Base-by-base conservation (phyloP, 495 filamentous ascomycete genomes). In the Lophiotrema nucula region DNA sequence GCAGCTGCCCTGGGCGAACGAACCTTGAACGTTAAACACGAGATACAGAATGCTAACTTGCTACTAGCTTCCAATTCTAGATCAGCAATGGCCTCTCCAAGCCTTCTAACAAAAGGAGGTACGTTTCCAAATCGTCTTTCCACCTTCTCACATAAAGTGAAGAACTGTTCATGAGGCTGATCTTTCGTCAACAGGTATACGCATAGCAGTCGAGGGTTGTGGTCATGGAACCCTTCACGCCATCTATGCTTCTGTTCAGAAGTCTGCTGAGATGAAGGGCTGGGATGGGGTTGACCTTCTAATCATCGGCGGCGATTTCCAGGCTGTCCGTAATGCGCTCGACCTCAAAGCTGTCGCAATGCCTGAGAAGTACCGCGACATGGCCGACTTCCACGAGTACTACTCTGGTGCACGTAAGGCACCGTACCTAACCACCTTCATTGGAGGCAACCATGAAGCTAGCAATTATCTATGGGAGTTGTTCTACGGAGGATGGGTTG, bases 401-500 rank as follows among this genome's bases (percentile, higher is more conserved):
- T 98, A 98, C 73, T 88, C 82, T 51, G 92, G 93, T 13, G 64
- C 74, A 12, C 80, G 83, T 15, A 79, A 66, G 38, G 93, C 95
- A 0, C 93, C 95, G 0, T 95, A 88, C 62, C 75, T 93, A 23
- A 98, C 95, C 16, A 74, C 97, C 51, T 97, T 97, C 70, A 81
- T 96, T 46, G 92, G 85, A 33, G 93, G 93, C 6, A 98, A 98
- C 68, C 93, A 98, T 60, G 93, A 98, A 71, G 90, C 93, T 0
- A 84, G 87, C 57, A 90, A 87, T 27, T 79, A 97, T 68, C 70
- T 96, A 0, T 90, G 81, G 74, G 93, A 98, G 67, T 80, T 98
- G 2, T 95, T 89, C 74, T 95, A 97, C 69, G 93, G 93, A 37
- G 93, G 93, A 33, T 98, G 93, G 93, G 93, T 89, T 1, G 92